Evolutionary conservation across 352 stramenopile genomes (phyloP).

Genomic region (Phytophthora sojae): DNA sequence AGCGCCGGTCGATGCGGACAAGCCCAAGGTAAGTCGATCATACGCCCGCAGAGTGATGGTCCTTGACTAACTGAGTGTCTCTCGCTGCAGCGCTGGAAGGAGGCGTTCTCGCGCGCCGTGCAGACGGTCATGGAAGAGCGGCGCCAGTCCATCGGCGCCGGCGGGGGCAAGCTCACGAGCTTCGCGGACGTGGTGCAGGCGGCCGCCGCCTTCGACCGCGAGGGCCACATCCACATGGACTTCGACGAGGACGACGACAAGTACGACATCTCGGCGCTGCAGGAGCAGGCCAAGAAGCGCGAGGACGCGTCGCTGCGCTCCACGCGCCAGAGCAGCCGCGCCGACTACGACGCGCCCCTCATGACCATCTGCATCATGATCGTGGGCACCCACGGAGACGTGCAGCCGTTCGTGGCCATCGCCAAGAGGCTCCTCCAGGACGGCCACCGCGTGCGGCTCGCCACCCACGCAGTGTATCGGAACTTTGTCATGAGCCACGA

Average conservation of each 20-base stretch:
- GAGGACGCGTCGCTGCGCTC: conserved; percentile 30
- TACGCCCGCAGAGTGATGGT: conserved; percentile 26
- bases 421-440: conserved; percentile 83
- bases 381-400: conserved; percentile 89
- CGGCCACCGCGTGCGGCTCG: conserved; percentile 92
- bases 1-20: conserved; percentile 1
- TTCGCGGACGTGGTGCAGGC: conserved; percentile 58
- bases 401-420: conserved; percentile 89
- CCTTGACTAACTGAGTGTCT: conserved; percentile 7
- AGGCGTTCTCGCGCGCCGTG: conserved; percentile 26
- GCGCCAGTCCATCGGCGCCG: conserved; percentile 4
- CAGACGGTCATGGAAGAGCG: conserved; percentile 35
- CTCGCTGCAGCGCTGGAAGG: conserved; percentile 41
- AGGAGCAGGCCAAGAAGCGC: conserved; percentile 31
- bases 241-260: conserved; percentile 56
- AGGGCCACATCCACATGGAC: conserved; percentile 61
- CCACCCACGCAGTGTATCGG: conserved; percentile 90
- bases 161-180: conserved; percentile 25
- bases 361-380: conserved; percentile 92
- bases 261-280: conserved; percentile 52
- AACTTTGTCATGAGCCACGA: conserved; percentile 79
- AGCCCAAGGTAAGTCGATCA: conserved; percentile 23
- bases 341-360: conserved; percentile 33
- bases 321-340: conserved; percentile 25
- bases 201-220: conserved; percentile 50